Evolutionary conservation across 805 yeast species (phyloP).

Genomic region (Metschnikowia sp.): DNA sequence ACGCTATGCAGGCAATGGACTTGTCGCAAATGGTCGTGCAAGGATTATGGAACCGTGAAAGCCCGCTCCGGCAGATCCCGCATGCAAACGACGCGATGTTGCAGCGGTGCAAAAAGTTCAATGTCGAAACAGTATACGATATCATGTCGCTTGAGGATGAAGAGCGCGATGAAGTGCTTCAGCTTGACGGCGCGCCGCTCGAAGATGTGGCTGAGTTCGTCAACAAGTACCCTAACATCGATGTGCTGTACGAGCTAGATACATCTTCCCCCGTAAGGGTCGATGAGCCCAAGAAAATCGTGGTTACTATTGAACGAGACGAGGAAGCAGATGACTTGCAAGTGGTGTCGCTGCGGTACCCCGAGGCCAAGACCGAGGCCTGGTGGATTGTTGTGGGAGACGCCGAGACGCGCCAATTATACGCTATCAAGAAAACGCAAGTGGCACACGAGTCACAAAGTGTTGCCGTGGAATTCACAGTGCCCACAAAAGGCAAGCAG

Average conservation of each 20-base stretch:
- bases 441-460: conserved; percentile 51
- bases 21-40: conserved; percentile 84
- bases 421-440: conserved; percentile 66
- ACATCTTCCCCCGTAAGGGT: conserved; percentile 37
- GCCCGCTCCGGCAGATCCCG: conserved; percentile 81
- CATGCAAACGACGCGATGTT: conserved; percentile 50
- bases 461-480: conserved; percentile 50
- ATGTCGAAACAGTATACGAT: conserved; percentile 75
- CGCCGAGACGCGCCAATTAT: conserved; percentile 51
- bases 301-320: conserved; percentile 58
- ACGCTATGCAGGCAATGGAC: conserved; percentile 82
- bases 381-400: conserved; percentile 94
- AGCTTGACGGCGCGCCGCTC: conserved; percentile 46
- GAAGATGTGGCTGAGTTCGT: conserved; percentile 80
- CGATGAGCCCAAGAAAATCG: conserved; percentile 47
- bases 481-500: conserved; percentile 62
- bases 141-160: conserved; percentile 79
- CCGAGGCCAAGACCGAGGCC: conserved; percentile 57
- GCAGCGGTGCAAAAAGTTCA: conserved; percentile 48
- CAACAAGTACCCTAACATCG: conserved; percentile 85
- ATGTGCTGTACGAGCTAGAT: conserved; percentile 53
- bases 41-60: conserved; percentile 79
- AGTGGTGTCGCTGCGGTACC: conserved; percentile 59
- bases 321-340: conserved; percentile 70
- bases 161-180: conserved; percentile 59